Evolutionary conservation across 164 flowering plant species (phyloP).

Genomic region (Liriodendron chinense): DNA sequence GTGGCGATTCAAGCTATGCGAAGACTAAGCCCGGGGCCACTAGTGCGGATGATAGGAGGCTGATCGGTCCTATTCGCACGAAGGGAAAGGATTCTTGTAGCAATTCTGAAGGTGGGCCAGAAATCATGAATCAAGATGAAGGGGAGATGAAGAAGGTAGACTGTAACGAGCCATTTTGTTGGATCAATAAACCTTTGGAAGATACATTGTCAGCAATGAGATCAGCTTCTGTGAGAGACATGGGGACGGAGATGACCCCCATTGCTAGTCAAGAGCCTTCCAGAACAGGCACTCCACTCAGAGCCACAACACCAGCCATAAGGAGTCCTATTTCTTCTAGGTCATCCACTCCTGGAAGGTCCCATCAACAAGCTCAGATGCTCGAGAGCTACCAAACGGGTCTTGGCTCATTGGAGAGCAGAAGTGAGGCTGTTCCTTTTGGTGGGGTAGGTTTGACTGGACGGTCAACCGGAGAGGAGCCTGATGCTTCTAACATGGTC

Average conservation of each 20-base stretch:
- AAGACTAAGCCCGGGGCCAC: conserved; percentile 67
- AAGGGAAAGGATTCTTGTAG: conserved; percentile 44
- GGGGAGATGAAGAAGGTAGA: conserved; percentile 71
- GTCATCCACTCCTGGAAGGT: conserved; percentile 61
- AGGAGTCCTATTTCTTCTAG: conserved; percentile 79
- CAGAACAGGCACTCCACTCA: conserved; percentile 75
- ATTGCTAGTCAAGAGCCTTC: conserved; percentile 92
- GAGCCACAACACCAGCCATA: conserved; percentile 59
- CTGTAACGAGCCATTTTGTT: conserved; percentile 61
- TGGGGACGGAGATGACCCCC: conserved; percentile 99
- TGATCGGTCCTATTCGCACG: conserved; percentile 65
- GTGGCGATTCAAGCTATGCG: conserved; percentile 34
- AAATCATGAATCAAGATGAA: conserved; percentile 24
- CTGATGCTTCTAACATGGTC: conserved; percentile 12
- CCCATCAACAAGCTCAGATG: conserved; percentile 33
- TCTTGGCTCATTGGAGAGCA: conserved; percentile 22
- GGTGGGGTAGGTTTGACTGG: conserved; percentile 24
- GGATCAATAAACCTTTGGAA: conserved; percentile 40
- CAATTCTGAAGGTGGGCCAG: conserved; percentile 20
- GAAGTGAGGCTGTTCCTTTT: conserved; percentile 23
- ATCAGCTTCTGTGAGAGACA: conserved; percentile 84
- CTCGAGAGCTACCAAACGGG: conserved; percentile 29
- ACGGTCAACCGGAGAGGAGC: conserved; percentile 27
- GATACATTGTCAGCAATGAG: conserved; percentile 38
- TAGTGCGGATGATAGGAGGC: conserved; percentile 77